Conservation (phyloP, 306 rosid species). For the Lathyrus sativus region DNA sequence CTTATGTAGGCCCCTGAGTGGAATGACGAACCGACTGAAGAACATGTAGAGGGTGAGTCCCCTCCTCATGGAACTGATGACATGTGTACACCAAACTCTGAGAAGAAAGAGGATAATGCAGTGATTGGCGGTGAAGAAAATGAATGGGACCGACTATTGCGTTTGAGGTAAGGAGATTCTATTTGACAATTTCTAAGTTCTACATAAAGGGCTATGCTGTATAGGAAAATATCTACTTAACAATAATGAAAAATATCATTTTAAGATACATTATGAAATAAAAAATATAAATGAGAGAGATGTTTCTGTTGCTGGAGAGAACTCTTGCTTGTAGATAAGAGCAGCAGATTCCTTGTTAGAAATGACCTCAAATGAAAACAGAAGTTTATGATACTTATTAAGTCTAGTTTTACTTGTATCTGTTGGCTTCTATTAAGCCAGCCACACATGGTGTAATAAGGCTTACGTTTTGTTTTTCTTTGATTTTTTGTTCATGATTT, state of each 20-base stretch:
- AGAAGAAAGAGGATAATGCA: constrained; percentile 73
- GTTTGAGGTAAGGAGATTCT: constrained; percentile 68
- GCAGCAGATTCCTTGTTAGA: constrained; percentile 26
- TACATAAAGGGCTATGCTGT: constrained; percentile 9
- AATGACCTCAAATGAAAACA: constrained; percentile 28
- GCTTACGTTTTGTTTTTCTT: constrained; percentile 7
- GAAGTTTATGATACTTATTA: constrained; percentile 8
- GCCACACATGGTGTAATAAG: constrained; percentile 9
- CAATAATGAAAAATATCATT: constrained; percentile 21
- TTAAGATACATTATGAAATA: constrained; percentile 31
- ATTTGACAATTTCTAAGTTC: constrained; percentile 16
- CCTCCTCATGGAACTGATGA: constrained; percentile 68
- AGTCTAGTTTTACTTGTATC: constrained; percentile 25
- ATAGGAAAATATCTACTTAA: constrained; percentile 3
- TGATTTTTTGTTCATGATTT: constrained; percentile 1
- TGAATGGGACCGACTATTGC: constrained; percentile 96
- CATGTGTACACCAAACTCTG: constrained; percentile 57
- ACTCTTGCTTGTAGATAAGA: constrained; percentile 26
- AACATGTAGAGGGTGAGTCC: constrained; percentile 77
- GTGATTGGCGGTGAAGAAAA: constrained; percentile 69
- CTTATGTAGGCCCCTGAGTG: constrained; percentile 76
- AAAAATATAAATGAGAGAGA: constrained; percentile 11
- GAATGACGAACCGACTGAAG: constrained; percentile 95
- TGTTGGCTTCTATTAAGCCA: constrained; percentile 30
- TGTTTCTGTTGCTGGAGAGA: constrained; percentile 29